Percentiles rank a stretch among this genome's conserved stretches.
These are phyloP conservation scores for Trichophyton equinum DNA, from an alignment of 2,329 filamentous ascomycete genomes.

Conservation along the genomic window DNA sequence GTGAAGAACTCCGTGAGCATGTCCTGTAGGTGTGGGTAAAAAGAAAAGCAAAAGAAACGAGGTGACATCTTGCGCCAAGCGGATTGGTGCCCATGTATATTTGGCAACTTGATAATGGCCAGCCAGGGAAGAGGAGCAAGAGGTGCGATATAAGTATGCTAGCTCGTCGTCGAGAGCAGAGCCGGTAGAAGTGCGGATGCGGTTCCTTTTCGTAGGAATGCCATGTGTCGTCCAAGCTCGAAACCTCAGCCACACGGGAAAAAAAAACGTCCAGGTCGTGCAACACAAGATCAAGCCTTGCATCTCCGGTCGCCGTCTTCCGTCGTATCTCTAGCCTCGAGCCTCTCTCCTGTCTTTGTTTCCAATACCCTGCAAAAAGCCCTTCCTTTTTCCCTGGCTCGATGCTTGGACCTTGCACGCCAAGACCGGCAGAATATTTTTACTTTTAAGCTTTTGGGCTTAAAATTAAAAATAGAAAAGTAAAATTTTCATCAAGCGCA, in stretches of 20 bases:
- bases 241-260: not conserved
- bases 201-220: not conserved
- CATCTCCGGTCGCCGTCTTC: not conserved
- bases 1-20: too few relatives aligned
- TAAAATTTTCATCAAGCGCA: not conserved
- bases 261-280: too few relatives aligned
- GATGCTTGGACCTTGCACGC: not conserved
- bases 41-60: too few relatives aligned
- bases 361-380: too few relatives aligned
- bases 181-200: not conserved
- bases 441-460: conserved; percentile 1
- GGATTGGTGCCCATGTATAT: too few relatives aligned
- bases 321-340: not conserved
- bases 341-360: not conserved
- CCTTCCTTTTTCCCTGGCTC: not conserved
- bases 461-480: conserved; percentile 4
- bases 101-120: too few relatives aligned
- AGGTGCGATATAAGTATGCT: not conserved
- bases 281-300: too few relatives aligned
- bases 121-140: not conserved
- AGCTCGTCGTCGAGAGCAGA: not conserved
- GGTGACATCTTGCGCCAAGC: too few relatives aligned
- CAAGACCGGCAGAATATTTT: conserved; percentile 1
- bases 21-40: too few relatives aligned
- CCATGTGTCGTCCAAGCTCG: conserved; percentile 1